Evolutionary conservation across 2,329 filamentous ascomycete genomes (phyloP), one percentile per base, ranked within the genome.

Genomic region (Fusarium papillatum): DNA sequence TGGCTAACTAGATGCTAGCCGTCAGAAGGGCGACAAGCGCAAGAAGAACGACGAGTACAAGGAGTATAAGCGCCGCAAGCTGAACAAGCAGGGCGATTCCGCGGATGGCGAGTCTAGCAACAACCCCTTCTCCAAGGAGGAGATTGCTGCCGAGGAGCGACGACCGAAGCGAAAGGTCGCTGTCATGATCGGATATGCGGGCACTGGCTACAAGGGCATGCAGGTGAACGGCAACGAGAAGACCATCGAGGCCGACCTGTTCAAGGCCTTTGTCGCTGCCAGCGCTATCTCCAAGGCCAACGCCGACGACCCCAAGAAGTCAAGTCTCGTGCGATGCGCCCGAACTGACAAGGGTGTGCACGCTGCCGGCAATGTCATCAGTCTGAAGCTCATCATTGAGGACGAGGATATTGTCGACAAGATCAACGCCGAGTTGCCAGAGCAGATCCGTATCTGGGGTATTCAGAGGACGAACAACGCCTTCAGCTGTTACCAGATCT

Each of bases 281-380:
- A 95, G 96, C 22, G 96, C 97, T 46, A 98, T 99, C 73, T 97
- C 96, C 61, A 98, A 98, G 84, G 95, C 95, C 73, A 99, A 99
- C 82, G 97, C 97, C 26, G 93, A 98, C 79, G 97, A 99, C 82
- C 97, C 96, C 6, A 98, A 97, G 84, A 99, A 99, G 85, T 98
- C 95, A 3, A 96, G 95, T 64, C 90, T 99, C 59, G 95, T 98
- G 66, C 93, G 97, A 76, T 99, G 97, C 84, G 97, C 97, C 6
- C 91, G 97, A 75, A 99, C 97, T 0, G 97, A 99, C 86, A 99
- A 98, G 87, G 97, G 97, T 66, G 96, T 98, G 3, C 96, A 98
- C 83, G 96, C 96, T 2, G 96, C 96, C 2, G 97, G 96, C 64
- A 98, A 98, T 81, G 93, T 98, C 80, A 95, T 98, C 73, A 98